Evolutionary conservation across 768 basidiomycete species (phyloP).

Genomic region (Russula sp.): DNA sequence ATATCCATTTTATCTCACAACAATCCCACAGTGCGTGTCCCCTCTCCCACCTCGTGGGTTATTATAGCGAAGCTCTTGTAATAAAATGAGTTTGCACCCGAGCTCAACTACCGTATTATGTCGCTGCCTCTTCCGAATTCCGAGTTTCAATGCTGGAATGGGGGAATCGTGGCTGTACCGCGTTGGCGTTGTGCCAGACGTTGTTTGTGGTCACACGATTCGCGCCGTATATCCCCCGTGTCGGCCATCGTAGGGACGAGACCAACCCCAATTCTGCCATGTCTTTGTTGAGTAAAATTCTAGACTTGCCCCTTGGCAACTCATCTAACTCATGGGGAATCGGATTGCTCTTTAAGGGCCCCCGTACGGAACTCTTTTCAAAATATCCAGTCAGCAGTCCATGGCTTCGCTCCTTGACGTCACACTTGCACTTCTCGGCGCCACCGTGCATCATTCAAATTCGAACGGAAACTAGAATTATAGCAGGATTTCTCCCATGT

Average conservation of each 20-base stretch:
- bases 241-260: not conserved
- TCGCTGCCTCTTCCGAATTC: not conserved
- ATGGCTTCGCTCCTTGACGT: slow-evolving; percentile 4
- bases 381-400: not conserved
- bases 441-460: slow-evolving; percentile 10
- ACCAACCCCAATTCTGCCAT: slow-evolving; percentile 14
- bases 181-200: not conserved
- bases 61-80: not conserved
- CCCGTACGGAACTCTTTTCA: not conserved
- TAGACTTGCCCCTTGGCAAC: slow-evolving; percentile 4
- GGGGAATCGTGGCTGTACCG: slow-evolving; percentile 3
- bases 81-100: slow-evolving; percentile 3
- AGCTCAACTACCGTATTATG: slow-evolving; percentile 8
- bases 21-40: too few species aligned
- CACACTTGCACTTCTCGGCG: slow-evolving; percentile 7
- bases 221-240: not conserved
- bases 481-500: not conserved
- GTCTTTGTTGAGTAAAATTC: not conserved
- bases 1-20: too few species aligned
- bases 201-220: not conserved
- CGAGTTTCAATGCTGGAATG: not conserved
- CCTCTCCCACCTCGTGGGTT: not conserved
- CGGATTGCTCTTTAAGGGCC: not conserved
- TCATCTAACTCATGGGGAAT: slow-evolving; percentile 2
- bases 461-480: not conserved